A percentile compares a stretch with the other conserved stretches of the same genome.
These are phyloP conservation scores for Candida pini DNA, from an alignment of 805 yeast species.

Conservation along the genomic window DNA sequence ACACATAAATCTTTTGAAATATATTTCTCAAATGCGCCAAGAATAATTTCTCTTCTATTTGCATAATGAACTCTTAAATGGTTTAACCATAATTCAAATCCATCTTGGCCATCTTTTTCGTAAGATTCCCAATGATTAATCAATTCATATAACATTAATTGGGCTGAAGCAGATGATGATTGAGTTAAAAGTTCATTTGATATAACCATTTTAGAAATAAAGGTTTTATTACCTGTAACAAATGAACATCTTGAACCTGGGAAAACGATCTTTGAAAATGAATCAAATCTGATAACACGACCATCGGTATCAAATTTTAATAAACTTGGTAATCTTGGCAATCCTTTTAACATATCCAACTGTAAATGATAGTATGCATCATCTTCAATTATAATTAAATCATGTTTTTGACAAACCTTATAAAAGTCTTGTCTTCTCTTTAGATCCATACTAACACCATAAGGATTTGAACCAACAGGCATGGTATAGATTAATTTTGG, in stretches of 20 bases:
- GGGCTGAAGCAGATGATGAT: slow-evolving; percentile 70
- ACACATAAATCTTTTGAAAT: slow-evolving; percentile 40
- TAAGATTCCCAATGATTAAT: slow-evolving; percentile 49
- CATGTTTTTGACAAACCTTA: slow-evolving; percentile 57
- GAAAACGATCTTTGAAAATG: slow-evolving; percentile 72
- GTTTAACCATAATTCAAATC: slow-evolving; percentile 69
- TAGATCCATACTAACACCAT: slow-evolving; percentile 60
- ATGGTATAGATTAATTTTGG: slow-evolving; percentile 66
- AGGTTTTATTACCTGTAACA: slow-evolving; percentile 56
- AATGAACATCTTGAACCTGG: slow-evolving; percentile 77
- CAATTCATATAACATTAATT: slow-evolving; percentile 51
- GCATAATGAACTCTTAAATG: slow-evolving; percentile 58
- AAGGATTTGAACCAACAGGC: slow-evolving; percentile 83
- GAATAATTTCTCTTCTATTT: slow-evolving; percentile 54
- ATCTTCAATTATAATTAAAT: slow-evolving; percentile 70
- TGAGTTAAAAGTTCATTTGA: slow-evolving; percentile 69
- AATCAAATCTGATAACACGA: slow-evolving; percentile 70
- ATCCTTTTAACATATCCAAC: slow-evolving; percentile 43
- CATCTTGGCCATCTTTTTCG: slow-evolving; percentile 32
- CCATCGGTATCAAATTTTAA: slow-evolving; percentile 70
- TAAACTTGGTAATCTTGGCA: slow-evolving; percentile 55
- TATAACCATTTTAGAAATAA: slow-evolving; percentile 48
- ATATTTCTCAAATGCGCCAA: slow-evolving; percentile 43
- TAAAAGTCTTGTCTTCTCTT: slow-evolving; percentile 56
- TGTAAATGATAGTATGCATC: slow-evolving; percentile 83